Conservation (phyloP, 2,329 filamentous ascomycete genomes). For the Ascochyta rabiei region DNA sequence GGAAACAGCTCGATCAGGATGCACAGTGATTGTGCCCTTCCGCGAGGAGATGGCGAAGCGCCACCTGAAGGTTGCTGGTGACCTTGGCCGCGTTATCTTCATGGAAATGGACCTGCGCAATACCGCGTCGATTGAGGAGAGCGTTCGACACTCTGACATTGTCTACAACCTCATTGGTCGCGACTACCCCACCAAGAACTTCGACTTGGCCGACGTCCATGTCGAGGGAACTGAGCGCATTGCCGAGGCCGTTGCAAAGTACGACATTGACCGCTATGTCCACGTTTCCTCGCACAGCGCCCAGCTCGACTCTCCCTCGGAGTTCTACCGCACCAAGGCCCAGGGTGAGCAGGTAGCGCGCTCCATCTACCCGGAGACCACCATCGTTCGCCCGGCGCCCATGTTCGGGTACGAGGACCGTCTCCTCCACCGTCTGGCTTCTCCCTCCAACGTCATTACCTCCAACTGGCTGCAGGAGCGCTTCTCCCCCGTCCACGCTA, state of each 20-base stretch:
- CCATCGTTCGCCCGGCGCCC: conserved; percentile 90
- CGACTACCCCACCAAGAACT: conserved; percentile 98
- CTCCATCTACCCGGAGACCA: conserved; percentile 93
- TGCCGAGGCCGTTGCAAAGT: conserved; percentile 92
- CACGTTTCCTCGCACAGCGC: conserved; percentile 97
- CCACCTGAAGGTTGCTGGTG: conserved; percentile 94
- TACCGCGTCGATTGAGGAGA: conserved; percentile 93
- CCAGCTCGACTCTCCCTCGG: conserved; percentile 76
- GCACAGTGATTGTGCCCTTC: conserved; percentile 90
- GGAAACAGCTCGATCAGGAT: conserved; percentile 81
- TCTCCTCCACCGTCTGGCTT: conserved; percentile 83
- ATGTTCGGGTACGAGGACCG: conserved; percentile 96
- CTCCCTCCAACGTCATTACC: conserved; percentile 80
- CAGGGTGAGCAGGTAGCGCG: conserved; percentile 81
- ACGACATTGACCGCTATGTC: conserved; percentile 95
- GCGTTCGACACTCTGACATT: conserved; percentile 93
- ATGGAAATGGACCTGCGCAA: conserved; percentile 95
- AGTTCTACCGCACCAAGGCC: conserved; percentile 94
- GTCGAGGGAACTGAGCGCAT: conserved; percentile 92
- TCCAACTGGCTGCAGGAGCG: conserved; percentile 92
- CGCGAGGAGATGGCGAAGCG: conserved; percentile 98
- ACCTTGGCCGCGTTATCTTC: conserved; percentile 88
- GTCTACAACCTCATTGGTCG: conserved; percentile 96
- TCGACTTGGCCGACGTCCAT: conserved; percentile 88
- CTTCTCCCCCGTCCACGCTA: conserved; percentile 89